Evolutionary conservation across 768 basidiomycete genomes (phyloP).

Genomic region (Mycena pura): DNA sequence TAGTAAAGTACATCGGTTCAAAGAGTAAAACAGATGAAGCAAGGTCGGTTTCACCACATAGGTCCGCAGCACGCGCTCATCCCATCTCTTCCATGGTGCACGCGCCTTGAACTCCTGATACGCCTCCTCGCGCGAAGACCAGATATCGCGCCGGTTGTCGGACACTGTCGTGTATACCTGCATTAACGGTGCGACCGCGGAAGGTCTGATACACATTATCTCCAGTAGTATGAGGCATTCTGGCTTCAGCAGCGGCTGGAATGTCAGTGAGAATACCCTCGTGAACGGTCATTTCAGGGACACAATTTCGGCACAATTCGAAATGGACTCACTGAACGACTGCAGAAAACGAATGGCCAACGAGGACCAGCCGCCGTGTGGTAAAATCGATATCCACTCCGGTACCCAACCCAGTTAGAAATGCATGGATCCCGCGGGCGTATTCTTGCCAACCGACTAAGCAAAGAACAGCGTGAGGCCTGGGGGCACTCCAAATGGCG

Average conservation of each 20-base stretch:
- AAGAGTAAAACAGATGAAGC: background rate
- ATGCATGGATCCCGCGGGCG: constrained; percentile 51
- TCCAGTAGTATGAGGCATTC: constrained; percentile 52
- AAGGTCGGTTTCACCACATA: constrained; percentile 45
- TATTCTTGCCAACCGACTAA: constrained; percentile 64
- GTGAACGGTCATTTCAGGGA: background rate
- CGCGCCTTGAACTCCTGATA: constrained; percentile 44
- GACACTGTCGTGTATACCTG: constrained; percentile 40
- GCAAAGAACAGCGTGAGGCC: background rate
- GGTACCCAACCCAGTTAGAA: constrained; percentile 54
- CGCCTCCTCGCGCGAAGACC: constrained; percentile 59
- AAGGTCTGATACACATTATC: constrained; percentile 44
- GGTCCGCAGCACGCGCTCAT: constrained; percentile 50
- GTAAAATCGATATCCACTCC: constrained; percentile 58
- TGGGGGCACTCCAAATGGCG: background rate
- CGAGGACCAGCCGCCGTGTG: constrained; percentile 52
- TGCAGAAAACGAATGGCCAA: constrained; percentile 66
- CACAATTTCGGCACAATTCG: background rate
- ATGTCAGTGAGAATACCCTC: constrained; percentile 52
- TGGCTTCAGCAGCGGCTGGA: constrained; percentile 46
- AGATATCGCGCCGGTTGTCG: constrained; percentile 52
- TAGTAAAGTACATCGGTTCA: constrained; percentile 22
- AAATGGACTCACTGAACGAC: constrained; percentile 45
- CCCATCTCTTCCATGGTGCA: constrained; percentile 54
- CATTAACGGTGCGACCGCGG: constrained; percentile 17